Base-by-base conservation (phyloP, 495 filamentous ascomycete genomes). In the Cladorrhinum samala region DNA sequence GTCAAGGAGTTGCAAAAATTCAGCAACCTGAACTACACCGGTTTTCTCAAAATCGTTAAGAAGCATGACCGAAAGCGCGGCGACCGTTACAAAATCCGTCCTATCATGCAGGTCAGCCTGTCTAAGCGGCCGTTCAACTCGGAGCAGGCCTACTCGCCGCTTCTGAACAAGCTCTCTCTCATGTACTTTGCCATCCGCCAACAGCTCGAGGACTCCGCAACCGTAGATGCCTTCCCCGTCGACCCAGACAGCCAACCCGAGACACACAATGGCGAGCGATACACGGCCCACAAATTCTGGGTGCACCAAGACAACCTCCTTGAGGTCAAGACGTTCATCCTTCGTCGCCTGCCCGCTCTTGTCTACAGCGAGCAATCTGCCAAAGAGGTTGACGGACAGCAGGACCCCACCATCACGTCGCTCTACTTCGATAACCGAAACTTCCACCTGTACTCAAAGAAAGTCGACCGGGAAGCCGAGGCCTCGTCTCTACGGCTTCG, bases 261-360 rank as follows among this genome's bases (percentile, higher is more conserved):
- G 52, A 72, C 69, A 37, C 74, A 73, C 55, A 77, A 78, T 46
- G 77, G 77, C 20, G 77, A 92, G 61, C 77, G 78, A 50, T 97
- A 94, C 66, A 87, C 81, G n/a, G 89, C 90, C 20, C 83, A 93
- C 69, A 98, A 97, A 74, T 98, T 96, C 73, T 98, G 94, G 93
- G 86, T 98, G 13, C 93, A 98, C 63, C 75, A 81, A 1, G 93
- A 97, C 58, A 97, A 98, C 65, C 74, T 97, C 11, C 80, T 97
- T 46, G 93, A 98, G 71, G 88, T 96, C 56, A 96, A 96, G 74
- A 96, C 93, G 11, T 84, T 85, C 49, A 93, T 98, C 52, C 79
- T 97, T 5, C 87, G 93, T 41, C 88, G 86, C 38, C 77, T 98
- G 9, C 93, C 93, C 1, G 82, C 92, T 27, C 82, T 98, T 9